These are phyloP conservation scores for Lonicera japonica DNA, from an alignment of 129 eudicot species.

Conservation along the genomic window DNA sequence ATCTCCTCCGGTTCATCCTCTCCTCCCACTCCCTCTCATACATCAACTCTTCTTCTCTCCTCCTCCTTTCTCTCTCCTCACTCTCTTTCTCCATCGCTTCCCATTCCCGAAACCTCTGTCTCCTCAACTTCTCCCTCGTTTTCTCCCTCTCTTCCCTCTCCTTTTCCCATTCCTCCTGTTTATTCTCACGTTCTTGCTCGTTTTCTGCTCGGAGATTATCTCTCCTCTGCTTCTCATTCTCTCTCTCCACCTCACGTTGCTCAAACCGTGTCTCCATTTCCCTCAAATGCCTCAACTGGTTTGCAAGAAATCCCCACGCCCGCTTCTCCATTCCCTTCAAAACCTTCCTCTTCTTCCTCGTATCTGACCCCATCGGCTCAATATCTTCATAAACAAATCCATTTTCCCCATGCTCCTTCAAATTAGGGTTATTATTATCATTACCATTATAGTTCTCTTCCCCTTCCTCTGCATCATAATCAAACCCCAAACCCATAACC, in stretches of 20 bases:
- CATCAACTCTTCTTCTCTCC: slow-evolving; percentile 56
- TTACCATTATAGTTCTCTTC: slow-evolving; percentile 43
- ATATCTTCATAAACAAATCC: slow-evolving; percentile 59
- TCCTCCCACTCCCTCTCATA: slow-evolving; percentile 75
- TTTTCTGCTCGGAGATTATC: slow-evolving; percentile 40
- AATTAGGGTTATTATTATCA: slow-evolving; percentile 19
- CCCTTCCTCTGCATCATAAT: slow-evolving; percentile 63
- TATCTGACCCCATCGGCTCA: slow-evolving; percentile 58
- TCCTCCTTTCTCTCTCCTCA: slow-evolving; percentile 52
- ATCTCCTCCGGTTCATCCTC: slow-evolving; percentile 52
- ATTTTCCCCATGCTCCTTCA: slow-evolving; percentile 44
- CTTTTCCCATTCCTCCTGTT: slow-evolving; percentile 39
- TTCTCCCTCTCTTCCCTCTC: slow-evolving; percentile 38
- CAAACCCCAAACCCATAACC: slow-evolving; percentile 67
- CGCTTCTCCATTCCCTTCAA: slow-evolving; percentile 55
- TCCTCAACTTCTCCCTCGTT: slow-evolving; percentile 39
- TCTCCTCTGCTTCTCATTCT: slow-evolving; percentile 61
- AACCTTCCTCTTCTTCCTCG: slow-evolving; percentile 57
- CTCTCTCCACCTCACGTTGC: slow-evolving; percentile 74
- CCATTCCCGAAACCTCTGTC: slow-evolving; percentile 56
- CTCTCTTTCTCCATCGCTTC: slow-evolving; percentile 67
- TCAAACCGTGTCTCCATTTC: slow-evolving; percentile 75
- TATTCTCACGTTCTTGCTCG: slow-evolving; percentile 43
- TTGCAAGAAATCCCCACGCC: slow-evolving; percentile 70
- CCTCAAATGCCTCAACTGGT: slow-evolving; percentile 54